Evolutionary conservation across 805 yeast genomes (phyloP), one percentile per base, ranked within the genome.

Genomic region (Lipomyces starkeyi): DNA sequence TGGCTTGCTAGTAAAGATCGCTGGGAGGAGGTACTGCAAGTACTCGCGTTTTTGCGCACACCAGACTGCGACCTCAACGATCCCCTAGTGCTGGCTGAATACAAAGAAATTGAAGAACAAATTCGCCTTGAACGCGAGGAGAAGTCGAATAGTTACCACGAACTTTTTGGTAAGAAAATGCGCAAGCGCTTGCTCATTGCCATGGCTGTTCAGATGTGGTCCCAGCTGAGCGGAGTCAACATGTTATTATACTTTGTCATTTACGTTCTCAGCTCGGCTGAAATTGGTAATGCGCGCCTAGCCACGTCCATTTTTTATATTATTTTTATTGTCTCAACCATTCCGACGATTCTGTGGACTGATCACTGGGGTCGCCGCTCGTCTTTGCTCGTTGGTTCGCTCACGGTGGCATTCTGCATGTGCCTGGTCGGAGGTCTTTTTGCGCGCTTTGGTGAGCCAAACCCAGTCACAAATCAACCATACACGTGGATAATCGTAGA

Each of bases 181-280:
- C 97, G 2, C 96, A 91, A 76, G 87, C 91, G 81, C 91, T 93
- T 82, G 97, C 93, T 63, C 88, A 95, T 0, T 93, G 93, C 79
- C 93, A 93, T 80, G 97, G 97, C 1, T 97, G 97, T 1, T 80
- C 93, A 79, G 96, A 93, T 59, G 92, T 93, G 78, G 97, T 93
- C 77, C 90, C 90, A 73, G 97, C 97, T 2, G 97, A 97, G 35
- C 93, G 97, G 97, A 79, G 84, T 7, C 97, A 97, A 29, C 82
- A 96, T 69, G 86, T 87, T 72, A 97, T 97, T 2, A 86, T 93
- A 68, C 83, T 2, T 2, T 3, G 27, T 25, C 27, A 25, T 25
- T 3, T 3, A 2, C 2, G 2, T 3, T 25, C 27, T 25, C 27
- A 25, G 3, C 2, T 25, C 27, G 3, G 27, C 27, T 3, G 27